Base-by-base conservation (phyloP, 495 filamentous ascomycete genomes). In the Aspergillus ostianus region DNA sequence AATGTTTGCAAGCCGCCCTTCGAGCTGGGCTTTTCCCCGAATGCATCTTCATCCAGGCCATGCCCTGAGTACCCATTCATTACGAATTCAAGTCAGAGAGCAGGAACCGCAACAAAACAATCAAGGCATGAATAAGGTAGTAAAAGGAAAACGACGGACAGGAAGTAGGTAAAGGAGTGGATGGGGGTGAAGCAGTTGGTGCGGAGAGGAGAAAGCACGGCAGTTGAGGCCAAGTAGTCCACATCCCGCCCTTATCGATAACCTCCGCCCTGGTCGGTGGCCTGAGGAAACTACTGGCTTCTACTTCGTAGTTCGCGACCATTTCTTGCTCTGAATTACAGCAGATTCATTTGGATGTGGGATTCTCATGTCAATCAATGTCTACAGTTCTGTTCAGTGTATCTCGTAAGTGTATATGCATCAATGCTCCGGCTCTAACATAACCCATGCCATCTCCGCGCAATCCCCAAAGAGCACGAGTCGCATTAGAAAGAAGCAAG, bases 31-130 rank as follows among this genome's bases (percentile, higher is more conserved):
- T 90, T 89, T 61, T 87, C 85, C 62, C 86, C 90, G 74, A 96
- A 96, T 63, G 84, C 73, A 73, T 87, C 87, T 67, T 92, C 89
- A 70, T 91, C 84, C 64, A 93, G 82, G 66, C 79, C 78, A 69
- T 87, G 84, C 59, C 87, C 79, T 62, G 87, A 78, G 78, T 90
- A 88, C 67, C 86, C 86, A 75, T 87, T 87, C 86, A 89, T 89
- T 58, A 69, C 70, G 75, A 70, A 65, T 64, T 29, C 18, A 58
- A 57, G 47, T 61, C 59, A 57, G 51, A 55, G 44, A 51, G 58
- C 29, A 44, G 20, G 23, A 26, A 20, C 52, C 32, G 44, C 54
- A 41, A 21, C 23, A 32, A 23, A 50, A 47, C 9, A 23, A 45
- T 67, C 53, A 72, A 64, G 65, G 63, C 72, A 73, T 76, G 61